These are phyloP conservation scores for Erysimum cheiri DNA, from an alignment of 441 rosid species.

Conservation along the genomic window DNA sequence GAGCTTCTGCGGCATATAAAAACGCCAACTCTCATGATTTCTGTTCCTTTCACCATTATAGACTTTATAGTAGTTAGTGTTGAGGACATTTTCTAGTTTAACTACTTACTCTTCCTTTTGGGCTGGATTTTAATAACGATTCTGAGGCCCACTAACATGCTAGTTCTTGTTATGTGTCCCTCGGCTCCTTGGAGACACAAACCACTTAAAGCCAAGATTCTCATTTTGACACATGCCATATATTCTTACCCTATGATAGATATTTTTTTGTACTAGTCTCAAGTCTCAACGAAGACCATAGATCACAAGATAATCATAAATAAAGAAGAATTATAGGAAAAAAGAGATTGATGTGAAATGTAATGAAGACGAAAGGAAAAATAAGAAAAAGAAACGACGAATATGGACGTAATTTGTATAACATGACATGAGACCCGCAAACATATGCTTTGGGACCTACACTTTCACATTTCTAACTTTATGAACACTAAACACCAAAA, in stretches of 20 bases:
- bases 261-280: neutral
- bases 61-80: no score
- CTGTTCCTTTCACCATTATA: no score
- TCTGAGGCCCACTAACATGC: neutral
- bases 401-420: conserved; percentile 15
- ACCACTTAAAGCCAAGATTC: neutral
- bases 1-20: neutral
- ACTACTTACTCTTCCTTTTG: neutral
- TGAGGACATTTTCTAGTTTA: no score
- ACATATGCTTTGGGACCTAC: conserved; percentile 39
- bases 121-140: neutral
- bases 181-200: neutral
- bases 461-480: conserved; percentile 34
- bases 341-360: conserved; percentile 21
- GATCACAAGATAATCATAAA: neutral
- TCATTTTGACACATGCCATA: neutral
- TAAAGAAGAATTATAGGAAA: neutral
- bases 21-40: neutral
- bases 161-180: neutral
- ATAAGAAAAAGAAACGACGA: conserved; percentile 4
- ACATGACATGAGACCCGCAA: conserved; percentile 21
- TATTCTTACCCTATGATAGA: neutral
- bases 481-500: conserved; percentile 30
- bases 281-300: neutral
- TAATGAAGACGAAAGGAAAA: conserved; percentile 10